These are phyloP conservation scores for Conticribra weissflogii DNA, from an alignment of 108 stramenopile genomes.

Conservation along the genomic window DNA sequence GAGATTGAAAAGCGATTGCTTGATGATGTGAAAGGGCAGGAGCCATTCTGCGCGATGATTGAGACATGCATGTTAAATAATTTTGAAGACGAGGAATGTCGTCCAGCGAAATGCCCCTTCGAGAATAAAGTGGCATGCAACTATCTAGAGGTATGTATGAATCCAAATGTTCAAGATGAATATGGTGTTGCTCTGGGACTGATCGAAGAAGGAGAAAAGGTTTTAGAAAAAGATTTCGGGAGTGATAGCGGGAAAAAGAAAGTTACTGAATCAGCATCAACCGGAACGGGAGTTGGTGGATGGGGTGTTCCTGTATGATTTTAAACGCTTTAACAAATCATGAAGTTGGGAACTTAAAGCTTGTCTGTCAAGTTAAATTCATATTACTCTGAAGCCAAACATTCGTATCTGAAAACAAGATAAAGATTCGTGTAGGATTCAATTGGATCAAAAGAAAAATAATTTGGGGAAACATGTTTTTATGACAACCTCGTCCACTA, in stretches of 20 bases:
- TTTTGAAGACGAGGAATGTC: constrained; percentile 57
- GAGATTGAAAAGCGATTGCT: constrained; percentile 55
- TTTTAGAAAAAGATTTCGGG: constrained; percentile 26
- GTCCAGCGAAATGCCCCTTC: constrained; percentile 72
- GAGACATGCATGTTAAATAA: constrained; percentile 57
- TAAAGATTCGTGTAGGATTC: no score
- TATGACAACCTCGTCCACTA: no score
- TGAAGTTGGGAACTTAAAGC: no score
- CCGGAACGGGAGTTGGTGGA: constrained; percentile 19
- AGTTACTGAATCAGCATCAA: not conserved
- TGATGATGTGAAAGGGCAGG: constrained; percentile 32
- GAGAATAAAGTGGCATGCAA: constrained; percentile 60
- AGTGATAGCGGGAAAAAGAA: constrained; percentile 9
- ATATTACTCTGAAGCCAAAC: no score
- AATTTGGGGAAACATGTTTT: no score
- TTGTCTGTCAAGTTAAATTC: no score
- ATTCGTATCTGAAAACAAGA: no score
- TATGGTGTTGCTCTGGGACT: constrained; percentile 53
- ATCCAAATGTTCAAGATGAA: constrained; percentile 39
- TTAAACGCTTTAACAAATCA: no score
- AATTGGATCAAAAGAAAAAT: no score
- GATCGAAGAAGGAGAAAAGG: constrained; percentile 36
- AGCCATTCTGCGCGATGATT: constrained; percentile 72
- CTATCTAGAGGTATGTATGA: constrained; percentile 62
- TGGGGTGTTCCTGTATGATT: constrained; percentile 43